Evolutionary conservation across 352 stramenopile species (phyloP).

Genomic region (Phytophthora syringae): DNA sequence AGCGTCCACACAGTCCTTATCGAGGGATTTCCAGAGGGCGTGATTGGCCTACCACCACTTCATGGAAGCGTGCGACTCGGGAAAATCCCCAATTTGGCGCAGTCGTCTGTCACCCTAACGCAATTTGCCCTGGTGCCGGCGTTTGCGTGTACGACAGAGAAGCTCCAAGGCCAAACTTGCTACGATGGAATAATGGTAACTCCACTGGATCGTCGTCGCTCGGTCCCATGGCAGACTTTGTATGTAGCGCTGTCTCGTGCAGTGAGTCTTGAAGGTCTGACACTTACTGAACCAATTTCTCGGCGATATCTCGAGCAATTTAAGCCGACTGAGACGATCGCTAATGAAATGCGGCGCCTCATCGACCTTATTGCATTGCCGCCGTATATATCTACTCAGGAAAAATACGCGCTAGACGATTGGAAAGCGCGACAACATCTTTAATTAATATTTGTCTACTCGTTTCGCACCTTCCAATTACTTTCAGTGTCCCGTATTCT

Average conservation of each 20-base stretch:
- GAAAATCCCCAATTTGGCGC: not conserved
- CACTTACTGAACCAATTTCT: not conserved
- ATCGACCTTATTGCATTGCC: too few relatives aligned
- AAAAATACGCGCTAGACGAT: too few relatives aligned
- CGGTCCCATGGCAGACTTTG: not conserved
- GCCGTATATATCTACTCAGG: too few relatives aligned
- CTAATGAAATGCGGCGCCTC: too few relatives aligned
- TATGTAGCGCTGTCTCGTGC: constrained; percentile 1
- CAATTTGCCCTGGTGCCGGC: constrained; percentile 3
- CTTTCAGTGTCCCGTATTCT: too few relatives aligned
- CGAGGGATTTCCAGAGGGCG: not conserved
- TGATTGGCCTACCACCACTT: not conserved
- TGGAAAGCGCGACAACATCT: too few relatives aligned
- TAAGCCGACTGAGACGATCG: too few relatives aligned
- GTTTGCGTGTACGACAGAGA: constrained; percentile 9
- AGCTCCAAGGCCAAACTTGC: constrained; percentile 1
- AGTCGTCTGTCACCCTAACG: not conserved
- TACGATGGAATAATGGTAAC: constrained; percentile 1
- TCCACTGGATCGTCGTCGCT: not conserved
- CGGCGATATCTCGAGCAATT: too few relatives aligned
- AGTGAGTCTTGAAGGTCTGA: not conserved
- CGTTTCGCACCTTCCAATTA: too few relatives aligned
- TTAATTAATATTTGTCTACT: too few relatives aligned
- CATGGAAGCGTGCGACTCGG: not conserved
- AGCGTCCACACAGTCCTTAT: too few relatives aligned